Evolutionary conservation across 305 asterid genomes (phyloP).

Genomic region (Fraxinus dipetala): DNA sequence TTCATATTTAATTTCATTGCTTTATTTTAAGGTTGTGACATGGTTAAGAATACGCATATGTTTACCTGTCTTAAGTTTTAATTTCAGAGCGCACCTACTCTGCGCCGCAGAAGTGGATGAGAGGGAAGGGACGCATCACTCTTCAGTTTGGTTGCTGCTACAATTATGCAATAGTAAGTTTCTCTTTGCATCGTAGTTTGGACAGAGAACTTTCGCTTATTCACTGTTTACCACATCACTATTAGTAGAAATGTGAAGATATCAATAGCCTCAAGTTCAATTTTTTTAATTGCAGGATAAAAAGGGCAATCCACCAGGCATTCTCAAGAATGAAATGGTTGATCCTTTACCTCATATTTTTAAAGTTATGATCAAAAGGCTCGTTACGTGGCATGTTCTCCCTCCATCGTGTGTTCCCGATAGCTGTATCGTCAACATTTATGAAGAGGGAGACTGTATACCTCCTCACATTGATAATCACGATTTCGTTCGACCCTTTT

Average conservation of each 20-base stretch:
- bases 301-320: conserved; percentile 85
- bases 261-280: background rate
- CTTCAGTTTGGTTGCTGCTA: conserved; percentile 97
- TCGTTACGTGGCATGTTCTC: conserved; percentile 76
- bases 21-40: background rate
- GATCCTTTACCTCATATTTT: conserved; percentile 83
- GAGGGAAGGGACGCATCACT: conserved; percentile 90
- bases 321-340: conserved; percentile 56
- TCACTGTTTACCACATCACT: background rate
- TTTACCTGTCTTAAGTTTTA: conserved; percentile 18
- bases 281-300: conserved; percentile 55
- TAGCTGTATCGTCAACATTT: conserved; percentile 86
- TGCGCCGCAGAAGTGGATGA: conserved; percentile 90
- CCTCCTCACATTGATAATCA: conserved; percentile 95
- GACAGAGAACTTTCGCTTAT: background rate
- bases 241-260: background rate
- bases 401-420: conserved; percentile 90
- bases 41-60: background rate
- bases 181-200: conserved; percentile 17
- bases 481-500: conserved; percentile 86
- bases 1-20: background rate
- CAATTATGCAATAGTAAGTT: conserved; percentile 68
- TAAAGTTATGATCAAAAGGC: conserved; percentile 81
- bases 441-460: conserved; percentile 92
- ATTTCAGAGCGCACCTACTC: conserved; percentile 68